Base-by-base conservation (phyloP, 164 flowering plant species). In the Piper betle region DNA sequence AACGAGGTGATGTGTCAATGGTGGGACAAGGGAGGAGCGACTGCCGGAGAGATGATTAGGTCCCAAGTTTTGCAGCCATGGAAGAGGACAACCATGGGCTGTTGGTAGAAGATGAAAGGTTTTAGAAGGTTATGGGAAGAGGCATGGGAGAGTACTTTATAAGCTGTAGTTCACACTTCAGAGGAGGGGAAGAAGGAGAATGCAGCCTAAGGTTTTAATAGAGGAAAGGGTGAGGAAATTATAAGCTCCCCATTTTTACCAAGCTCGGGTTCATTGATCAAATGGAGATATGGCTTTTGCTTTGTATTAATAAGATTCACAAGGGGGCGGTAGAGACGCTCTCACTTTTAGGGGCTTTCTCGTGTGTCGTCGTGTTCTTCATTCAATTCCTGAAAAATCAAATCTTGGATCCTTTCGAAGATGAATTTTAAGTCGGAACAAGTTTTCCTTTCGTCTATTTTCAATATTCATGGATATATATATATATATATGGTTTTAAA, bases 231-330 rank as follows among this genome's bases (percentile, higher is more conserved):
- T n/a, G n/a, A n/a, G n/a, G n/a, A n/a, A n/a, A n/a, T n/a, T n/a
- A n/a, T 54, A 15, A 41, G 53, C 58, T 42, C 42, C 58, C 2
- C 18, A 20, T 25, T 15, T 56, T 38, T n/a, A n/a, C n/a, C n/a
- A n/a, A n/a, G n/a, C n/a, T n/a, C n/a, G n/a, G n/a, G n/a, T n/a
- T n/a, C n/a, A n/a, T n/a, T n/a, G n/a, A n/a, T n/a, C n/a, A n/a
- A n/a, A n/a, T n/a, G n/a, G n/a, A n/a, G n/a, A n/a, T n/a, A n/a
- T n/a, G n/a, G n/a, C n/a, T n/a, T n/a, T 43, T 7, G 12, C 60
- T 62, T 54, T 25, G 40, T 33, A 66, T 66, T 59, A 52, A 66
- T 52, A 39, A n/a, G 15, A n/a, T 25, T 66, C 68, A 66, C 68
- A 66, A 38, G 63, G 53, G 38, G 39, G 50, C 38, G 15, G 52